Percentiles rank a stretch among this genome's conserved stretches.
phyloP scores from a whole-genome alignment of 306 rosid genomes.

The Boehmeria nivea region DNA sequence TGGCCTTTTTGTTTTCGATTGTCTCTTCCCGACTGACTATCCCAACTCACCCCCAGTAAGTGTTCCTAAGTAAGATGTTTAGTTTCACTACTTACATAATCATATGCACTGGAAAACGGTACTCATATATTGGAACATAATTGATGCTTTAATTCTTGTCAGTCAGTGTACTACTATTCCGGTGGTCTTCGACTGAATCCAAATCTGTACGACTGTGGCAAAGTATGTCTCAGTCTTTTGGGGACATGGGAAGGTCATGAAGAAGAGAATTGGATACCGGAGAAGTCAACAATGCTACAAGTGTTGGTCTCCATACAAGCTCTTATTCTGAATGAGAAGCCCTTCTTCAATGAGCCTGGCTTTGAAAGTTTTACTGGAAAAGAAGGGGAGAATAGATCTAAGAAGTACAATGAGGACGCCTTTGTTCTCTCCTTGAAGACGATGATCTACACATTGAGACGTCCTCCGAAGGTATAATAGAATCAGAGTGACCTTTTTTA shows the following conservation, averaged over 20 bases:
- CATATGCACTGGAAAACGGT: too few species aligned
- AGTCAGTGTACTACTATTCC: slow-evolving; percentile 71
- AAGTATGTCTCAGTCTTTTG: slow-evolving; percentile 79
- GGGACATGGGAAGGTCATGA: slow-evolving; percentile 70
- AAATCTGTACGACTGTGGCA: slow-evolving; percentile 64
- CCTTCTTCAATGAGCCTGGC: slow-evolving; percentile 80
- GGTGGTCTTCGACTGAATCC: slow-evolving; percentile 86
- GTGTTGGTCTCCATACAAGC: slow-evolving; percentile 83
- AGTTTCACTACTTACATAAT: slow-evolving; percentile 1
- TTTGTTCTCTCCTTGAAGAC: slow-evolving; percentile 64
- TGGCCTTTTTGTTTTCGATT: slow-evolving; percentile 78
- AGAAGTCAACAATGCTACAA: slow-evolving; percentile 77
- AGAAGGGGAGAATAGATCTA: slow-evolving; percentile 51
- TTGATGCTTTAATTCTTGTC: slow-evolving; percentile 25
- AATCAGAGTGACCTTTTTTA: too few species aligned
- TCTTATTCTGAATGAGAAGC: slow-evolving; percentile 67
- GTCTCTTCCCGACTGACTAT: slow-evolving; percentile 52
- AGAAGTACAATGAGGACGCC: slow-evolving; percentile 51
- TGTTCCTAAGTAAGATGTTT: slow-evolving; percentile 15
- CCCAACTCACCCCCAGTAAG: slow-evolving; percentile 73
- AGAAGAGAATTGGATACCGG: slow-evolving; percentile 64
- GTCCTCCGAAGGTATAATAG: slow-evolving; percentile 59
- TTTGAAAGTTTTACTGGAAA: slow-evolving; percentile 22
- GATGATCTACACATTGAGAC: slow-evolving; percentile 62
- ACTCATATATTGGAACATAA: background rate